Percentiles rank a stretch among this genome's conserved stretches.
These are phyloP conservation scores for Ogataea pignaliae DNA, from an alignment of 805 yeast genomes.

Conservation along the genomic window DNA sequence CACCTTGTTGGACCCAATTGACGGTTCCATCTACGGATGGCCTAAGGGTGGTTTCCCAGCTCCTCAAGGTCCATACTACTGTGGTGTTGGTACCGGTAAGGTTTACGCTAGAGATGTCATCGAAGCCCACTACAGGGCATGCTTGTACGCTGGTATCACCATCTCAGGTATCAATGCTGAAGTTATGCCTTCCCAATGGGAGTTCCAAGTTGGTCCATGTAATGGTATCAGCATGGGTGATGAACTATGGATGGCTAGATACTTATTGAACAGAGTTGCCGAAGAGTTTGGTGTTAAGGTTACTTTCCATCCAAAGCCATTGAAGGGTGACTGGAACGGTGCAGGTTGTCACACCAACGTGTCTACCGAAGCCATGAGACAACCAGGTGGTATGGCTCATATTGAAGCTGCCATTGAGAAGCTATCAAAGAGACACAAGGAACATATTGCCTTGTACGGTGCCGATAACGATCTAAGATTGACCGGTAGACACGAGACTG, in stretches of 20 bases:
- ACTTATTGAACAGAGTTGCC: constrained; percentile 87
- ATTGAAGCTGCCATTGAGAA: constrained; percentile 91
- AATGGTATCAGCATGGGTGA: constrained; percentile 96
- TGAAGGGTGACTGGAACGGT: constrained; percentile 99
- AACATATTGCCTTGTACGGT: constrained; percentile 94
- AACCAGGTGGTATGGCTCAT: constrained; percentile 91
- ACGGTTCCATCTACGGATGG: constrained; percentile 93
- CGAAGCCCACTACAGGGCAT: constrained; percentile 99
- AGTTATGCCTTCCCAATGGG: constrained; percentile 99
- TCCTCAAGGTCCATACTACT: constrained; percentile 99
- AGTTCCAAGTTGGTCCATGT: constrained; percentile 99
- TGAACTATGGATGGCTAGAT: constrained; percentile 94
- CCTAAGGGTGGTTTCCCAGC: constrained; percentile 99
- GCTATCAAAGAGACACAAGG: constrained; percentile 92
- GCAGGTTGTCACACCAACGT: constrained; percentile 99
- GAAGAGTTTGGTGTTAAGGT: constrained; percentile 99
- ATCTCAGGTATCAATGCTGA: constrained; percentile 98
- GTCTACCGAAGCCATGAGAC: constrained; percentile 87
- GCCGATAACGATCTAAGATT: constrained; percentile 92
- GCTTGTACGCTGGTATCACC: constrained; percentile 85
- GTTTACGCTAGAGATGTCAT: constrained; percentile 97
- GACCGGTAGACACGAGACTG: constrained; percentile 98
- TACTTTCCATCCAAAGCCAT: constrained; percentile 98
- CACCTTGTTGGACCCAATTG: constrained; percentile 83
- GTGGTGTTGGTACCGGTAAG: constrained; percentile 99